Conservation (phyloP, 78 protist species). For the slime mould (Dictyostelium discoideum) region DNA sequence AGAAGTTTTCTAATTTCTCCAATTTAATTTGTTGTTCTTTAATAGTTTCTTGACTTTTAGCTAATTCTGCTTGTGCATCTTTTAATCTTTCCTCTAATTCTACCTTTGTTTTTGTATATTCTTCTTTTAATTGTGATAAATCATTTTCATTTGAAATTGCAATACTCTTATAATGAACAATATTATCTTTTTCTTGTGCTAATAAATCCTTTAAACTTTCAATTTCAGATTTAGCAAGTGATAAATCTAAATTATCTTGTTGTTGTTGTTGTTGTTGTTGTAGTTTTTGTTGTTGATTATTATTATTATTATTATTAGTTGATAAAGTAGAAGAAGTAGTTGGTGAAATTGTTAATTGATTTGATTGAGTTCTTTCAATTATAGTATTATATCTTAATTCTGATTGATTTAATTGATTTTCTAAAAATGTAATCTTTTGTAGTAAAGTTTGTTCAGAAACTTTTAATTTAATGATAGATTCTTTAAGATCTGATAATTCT, state of each 20-base stretch:
- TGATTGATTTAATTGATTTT: conserved; percentile 1
- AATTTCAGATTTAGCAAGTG: conserved; percentile 72
- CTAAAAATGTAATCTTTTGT: conserved; percentile 34
- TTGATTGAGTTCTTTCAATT: conserved; percentile 23
- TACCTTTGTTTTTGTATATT: not conserved
- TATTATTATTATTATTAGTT: not conserved
- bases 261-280: not conserved
- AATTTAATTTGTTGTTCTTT: conserved; percentile 29
- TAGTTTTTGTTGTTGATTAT: not conserved
- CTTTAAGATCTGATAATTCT: conserved; percentile 43
- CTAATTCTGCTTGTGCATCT: not conserved
- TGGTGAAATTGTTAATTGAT: not conserved
- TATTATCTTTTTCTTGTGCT: conserved; percentile 51
- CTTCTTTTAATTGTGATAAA: conserved; percentile 43
- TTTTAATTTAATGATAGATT: conserved; percentile 18
- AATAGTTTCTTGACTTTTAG: not conserved
- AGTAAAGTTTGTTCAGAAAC: conserved; percentile 38
- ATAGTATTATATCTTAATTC: conserved; percentile 36
- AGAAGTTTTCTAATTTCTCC: conserved; percentile 63
- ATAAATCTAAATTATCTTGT: conserved; percentile 35
- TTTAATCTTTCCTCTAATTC: conserved; percentile 70
- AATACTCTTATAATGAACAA: conserved; percentile 58
- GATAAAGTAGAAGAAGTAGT: not conserved
- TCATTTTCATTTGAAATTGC: conserved; percentile 53
- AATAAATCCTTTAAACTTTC: conserved; percentile 60